phyloP scores from a whole-genome alignment of 1,284 basidiomycete genomes.

The Rhodotorula sp. region DNA sequence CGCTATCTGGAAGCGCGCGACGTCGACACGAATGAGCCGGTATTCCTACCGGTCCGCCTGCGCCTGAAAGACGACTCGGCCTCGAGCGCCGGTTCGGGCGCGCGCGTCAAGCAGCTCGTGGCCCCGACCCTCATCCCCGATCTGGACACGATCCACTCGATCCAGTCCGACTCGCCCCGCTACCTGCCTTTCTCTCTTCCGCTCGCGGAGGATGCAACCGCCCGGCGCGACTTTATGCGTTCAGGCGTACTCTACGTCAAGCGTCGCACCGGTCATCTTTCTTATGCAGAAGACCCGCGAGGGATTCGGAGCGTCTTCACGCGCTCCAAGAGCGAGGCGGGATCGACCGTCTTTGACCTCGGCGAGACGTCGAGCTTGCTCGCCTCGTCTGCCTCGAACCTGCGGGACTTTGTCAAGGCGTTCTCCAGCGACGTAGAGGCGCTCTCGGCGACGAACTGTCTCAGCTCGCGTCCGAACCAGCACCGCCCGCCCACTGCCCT shows the following conservation, averaged over 20 bases:
- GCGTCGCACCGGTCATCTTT: conserved; percentile 84
- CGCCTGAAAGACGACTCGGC: conserved; percentile 60
- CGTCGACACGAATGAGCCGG: conserved; percentile 82
- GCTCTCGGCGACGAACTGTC: conserved; percentile 40
- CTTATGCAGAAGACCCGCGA: conserved; percentile 87
- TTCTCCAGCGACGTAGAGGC: conserved; percentile 64
- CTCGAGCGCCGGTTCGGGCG: background rate
- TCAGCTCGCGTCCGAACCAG: conserved; percentile 24
- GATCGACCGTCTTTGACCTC: conserved; percentile 75
- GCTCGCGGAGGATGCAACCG: conserved; percentile 62
- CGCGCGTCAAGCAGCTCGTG: conserved; percentile 70
- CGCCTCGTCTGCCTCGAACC: conserved; percentile 61
- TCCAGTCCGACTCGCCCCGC: conserved; percentile 83
- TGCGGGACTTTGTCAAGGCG: conserved; percentile 77
- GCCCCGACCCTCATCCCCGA: conserved; percentile 89
- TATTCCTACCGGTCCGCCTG: conserved; percentile 87
- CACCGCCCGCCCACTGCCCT: conserved; percentile 66
- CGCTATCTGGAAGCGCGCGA: conserved; percentile 86
- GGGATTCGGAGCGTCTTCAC: conserved; percentile 87
- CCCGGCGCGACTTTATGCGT: conserved; percentile 66
- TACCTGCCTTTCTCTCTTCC: conserved; percentile 91
- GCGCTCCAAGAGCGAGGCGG: conserved; percentile 70
- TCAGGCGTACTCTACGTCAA: conserved; percentile 87
- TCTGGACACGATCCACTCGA: conserved; percentile 70
- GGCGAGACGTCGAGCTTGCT: conserved; percentile 65